Evolutionary conservation across 495 filamentous ascomycete species (phyloP).

Genomic region (Lophium mytilinum): DNA sequence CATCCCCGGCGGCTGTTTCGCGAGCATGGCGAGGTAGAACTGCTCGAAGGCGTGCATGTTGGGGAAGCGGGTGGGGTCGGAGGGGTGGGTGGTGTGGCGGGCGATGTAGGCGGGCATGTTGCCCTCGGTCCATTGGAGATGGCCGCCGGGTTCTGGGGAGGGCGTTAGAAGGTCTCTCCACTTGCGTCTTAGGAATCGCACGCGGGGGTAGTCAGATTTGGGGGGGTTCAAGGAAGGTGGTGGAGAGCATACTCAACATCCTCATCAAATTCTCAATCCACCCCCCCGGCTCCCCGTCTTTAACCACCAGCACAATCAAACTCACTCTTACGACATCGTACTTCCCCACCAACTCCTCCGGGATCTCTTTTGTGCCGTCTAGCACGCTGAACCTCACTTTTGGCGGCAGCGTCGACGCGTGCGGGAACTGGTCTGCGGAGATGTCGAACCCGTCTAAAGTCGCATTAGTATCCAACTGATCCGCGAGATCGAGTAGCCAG

Average conservation of each 20-base stretch:
- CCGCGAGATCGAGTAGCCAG: neutral
- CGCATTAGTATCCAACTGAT: neutral
- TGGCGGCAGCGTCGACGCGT: neutral
- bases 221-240: too few relatives aligned
- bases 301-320: neutral
- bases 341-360: neutral
- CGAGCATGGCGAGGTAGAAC: neutral
- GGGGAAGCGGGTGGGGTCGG: neutral
- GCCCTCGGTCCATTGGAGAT: neutral
- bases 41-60: neutral
- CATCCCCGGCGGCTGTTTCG: neutral
- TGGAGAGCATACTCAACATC: neutral
- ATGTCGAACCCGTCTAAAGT: neutral
- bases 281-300: neutral
- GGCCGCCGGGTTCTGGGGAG: neutral
- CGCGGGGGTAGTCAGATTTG: too few relatives aligned
- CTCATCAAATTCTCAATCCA: conserved; percentile 1
- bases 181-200: too few relatives aligned
- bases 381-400: neutral
- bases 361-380: neutral
- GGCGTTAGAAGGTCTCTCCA: neutral
- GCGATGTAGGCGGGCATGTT: neutral
- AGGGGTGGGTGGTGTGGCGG: neutral
- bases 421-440: neutral
- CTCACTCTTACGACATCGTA: neutral